Percentiles rank a stretch among this genome's conserved stretches.
Conservation (phyloP, 352 stramenopile genomes). For the Phytopythium ostracodes region DNA sequence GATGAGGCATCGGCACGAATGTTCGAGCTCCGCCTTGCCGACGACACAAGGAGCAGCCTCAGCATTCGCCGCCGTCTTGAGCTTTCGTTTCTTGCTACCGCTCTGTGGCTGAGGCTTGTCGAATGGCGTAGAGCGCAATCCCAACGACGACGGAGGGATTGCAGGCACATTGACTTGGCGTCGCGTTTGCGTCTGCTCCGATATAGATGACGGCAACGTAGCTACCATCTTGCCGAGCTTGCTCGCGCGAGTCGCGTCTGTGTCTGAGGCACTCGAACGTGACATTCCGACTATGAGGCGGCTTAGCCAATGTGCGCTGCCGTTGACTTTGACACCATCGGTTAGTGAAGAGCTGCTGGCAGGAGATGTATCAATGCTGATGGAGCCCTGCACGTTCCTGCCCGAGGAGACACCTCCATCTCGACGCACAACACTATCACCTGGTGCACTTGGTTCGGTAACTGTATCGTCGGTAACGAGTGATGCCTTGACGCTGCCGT, state of each 20-base stretch:
- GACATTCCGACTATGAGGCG: background rate
- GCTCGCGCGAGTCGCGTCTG: background rate
- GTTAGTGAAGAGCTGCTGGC: background rate
- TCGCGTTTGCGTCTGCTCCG: conserved; percentile 27
- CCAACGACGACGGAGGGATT: background rate
- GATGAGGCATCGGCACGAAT: conserved; percentile 17
- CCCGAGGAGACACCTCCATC: background rate
- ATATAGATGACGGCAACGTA: background rate
- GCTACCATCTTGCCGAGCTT: conserved; percentile 5
- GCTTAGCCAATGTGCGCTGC: background rate
- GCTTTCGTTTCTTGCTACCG: conserved; percentile 9
- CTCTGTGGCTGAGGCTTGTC: background rate
- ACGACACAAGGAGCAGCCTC: conserved; percentile 16
- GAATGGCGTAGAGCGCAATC: background rate
- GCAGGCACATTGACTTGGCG: conserved; percentile 35
- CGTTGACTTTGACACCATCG: background rate
- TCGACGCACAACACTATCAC: background rate
- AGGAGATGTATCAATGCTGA: background rate
- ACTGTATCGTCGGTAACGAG: background rate
- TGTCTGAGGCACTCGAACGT: background rate
- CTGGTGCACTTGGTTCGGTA: background rate
- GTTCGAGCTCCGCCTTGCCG: conserved; percentile 11
- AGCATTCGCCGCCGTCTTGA: background rate
- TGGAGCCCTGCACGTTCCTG: background rate
- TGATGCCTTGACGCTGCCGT: background rate